phyloP scores from a whole-genome alignment of 2,329 filamentous ascomycete genomes.

The Ophiocordyceps unilateralis region DNA sequence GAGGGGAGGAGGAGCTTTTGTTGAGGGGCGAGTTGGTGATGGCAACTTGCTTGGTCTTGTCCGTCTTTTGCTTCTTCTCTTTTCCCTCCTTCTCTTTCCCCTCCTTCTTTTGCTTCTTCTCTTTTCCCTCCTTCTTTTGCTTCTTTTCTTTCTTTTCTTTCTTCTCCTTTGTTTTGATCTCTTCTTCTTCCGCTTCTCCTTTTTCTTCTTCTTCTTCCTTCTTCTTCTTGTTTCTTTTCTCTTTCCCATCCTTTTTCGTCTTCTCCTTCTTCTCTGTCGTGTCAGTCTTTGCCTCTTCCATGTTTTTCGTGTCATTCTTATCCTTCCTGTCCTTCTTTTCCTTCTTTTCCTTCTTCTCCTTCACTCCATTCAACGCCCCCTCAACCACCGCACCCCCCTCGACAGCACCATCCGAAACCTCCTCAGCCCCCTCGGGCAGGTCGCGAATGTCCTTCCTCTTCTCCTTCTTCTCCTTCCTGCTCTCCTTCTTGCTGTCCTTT shows the following conservation, averaged over 20 bases:
- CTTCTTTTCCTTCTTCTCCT: slow-evolving; percentile 16
- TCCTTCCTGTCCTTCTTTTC: slow-evolving; percentile 14
- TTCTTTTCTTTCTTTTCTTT: slow-evolving; percentile 8
- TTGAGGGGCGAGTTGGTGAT: too few species aligned
- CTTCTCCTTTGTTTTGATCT: slow-evolving; percentile 6
- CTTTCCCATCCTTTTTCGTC: slow-evolving; percentile 4
- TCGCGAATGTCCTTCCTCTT: slow-evolving; percentile 21
- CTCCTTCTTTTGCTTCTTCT: slow-evolving; percentile 7
- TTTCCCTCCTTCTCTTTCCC: slow-evolving; percentile 10
- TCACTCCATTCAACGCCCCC: slow-evolving; percentile 4
- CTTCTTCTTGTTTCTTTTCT: slow-evolving; percentile 10
- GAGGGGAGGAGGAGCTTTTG: too few species aligned
- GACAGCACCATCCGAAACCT: slow-evolving; percentile 1
- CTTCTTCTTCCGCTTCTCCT: slow-evolving; percentile 16
- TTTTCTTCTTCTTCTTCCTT: slow-evolving; percentile 22
- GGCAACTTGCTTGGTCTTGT: slow-evolving; percentile 8
- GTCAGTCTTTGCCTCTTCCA: slow-evolving; percentile 7
- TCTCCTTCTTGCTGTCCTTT: slow-evolving; percentile 18
- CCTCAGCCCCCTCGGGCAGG: slow-evolving; percentile 16
- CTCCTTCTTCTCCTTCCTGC: slow-evolving; percentile 18
- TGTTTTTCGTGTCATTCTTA: slow-evolving; percentile 9
- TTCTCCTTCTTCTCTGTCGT: slow-evolving; percentile 11
- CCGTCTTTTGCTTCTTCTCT: slow-evolving; percentile 7
- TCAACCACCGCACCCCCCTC: not conserved
- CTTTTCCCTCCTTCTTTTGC: slow-evolving; percentile 11